Evolutionary conservation across 208 protist genomes (phyloP).

Genomic region (Trypanosoma caninum): DNA sequence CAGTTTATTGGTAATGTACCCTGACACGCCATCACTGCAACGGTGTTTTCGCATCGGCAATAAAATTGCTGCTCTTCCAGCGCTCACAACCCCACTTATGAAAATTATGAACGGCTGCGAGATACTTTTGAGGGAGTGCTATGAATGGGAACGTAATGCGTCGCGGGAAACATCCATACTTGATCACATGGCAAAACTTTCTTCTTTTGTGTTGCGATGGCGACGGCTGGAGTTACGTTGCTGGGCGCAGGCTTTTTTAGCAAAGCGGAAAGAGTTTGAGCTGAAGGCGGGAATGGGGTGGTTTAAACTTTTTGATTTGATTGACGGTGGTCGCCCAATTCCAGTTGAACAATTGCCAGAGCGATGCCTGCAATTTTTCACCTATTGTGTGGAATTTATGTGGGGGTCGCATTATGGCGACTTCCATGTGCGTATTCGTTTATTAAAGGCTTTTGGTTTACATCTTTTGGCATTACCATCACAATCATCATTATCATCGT

Average conservation of each 20-base stretch:
- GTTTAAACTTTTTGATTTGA: slow-evolving; percentile 78
- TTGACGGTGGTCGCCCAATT: slow-evolving; percentile 23
- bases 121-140: slow-evolving; percentile 91
- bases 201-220: slow-evolving; percentile 95
- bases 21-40: slow-evolving; percentile 91
- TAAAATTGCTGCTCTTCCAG: slow-evolving; percentile 85
- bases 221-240: slow-evolving; percentile 95
- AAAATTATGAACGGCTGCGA: slow-evolving; percentile 94
- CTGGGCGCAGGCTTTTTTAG: slow-evolving; percentile 91
- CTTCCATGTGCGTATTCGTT: slow-evolving; percentile 59
- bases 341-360: slow-evolving; percentile 22
- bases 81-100: slow-evolving; percentile 88
- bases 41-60: slow-evolving; percentile 72
- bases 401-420: slow-evolving; percentile 78
- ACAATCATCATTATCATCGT: slow-evolving; percentile 30
- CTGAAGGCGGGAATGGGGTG: slow-evolving; percentile 59
- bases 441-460: slow-evolving; percentile 63
- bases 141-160: slow-evolving; percentile 97
- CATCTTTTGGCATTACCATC: slow-evolving; percentile 38
- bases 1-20: slow-evolving; percentile 77
- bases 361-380: slow-evolving; percentile 48
- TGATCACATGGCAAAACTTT: slow-evolving; percentile 85
- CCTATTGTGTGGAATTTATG: slow-evolving; percentile 71
- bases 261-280: slow-evolving; percentile 75
- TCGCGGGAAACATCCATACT: slow-evolving; percentile 87